Evolutionary conservation across 805 yeast species (phyloP).

Genomic region (Vanderwaltozyma yarrowii): DNA sequence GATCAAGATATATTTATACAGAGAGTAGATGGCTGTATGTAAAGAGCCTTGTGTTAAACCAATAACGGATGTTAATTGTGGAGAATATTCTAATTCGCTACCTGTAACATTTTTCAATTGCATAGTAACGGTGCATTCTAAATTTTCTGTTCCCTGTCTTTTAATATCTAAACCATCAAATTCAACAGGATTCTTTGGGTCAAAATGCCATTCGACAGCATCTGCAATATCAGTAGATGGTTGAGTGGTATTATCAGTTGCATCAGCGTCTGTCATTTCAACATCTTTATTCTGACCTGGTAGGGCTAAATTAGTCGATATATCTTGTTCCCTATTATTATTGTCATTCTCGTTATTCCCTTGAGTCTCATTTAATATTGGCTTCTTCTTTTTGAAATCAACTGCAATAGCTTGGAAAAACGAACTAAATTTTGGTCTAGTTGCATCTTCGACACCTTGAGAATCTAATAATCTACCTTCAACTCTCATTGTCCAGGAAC

Average conservation of each 20-base stretch:
- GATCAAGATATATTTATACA: slow-evolving; percentile 72
- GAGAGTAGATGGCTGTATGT: slow-evolving; percentile 68
- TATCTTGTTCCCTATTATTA: neutral
- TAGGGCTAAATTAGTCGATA: neutral
- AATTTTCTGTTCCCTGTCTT: slow-evolving; percentile 59
- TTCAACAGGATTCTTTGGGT: slow-evolving; percentile 37
- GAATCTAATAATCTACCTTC: slow-evolving; percentile 71
- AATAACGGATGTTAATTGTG: slow-evolving; percentile 55
- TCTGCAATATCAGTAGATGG: slow-evolving; percentile 13
- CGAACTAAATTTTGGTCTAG: slow-evolving; percentile 58
- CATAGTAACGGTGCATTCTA: slow-evolving; percentile 62
- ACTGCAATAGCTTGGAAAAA: slow-evolving; percentile 78
- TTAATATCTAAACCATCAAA: slow-evolving; percentile 89
- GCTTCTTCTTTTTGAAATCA: slow-evolving; percentile 39
- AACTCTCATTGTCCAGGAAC: slow-evolving; percentile 75
- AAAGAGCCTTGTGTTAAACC: slow-evolving; percentile 76
- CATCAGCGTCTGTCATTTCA: neutral
- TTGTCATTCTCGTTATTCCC: neutral
- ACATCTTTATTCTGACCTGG: neutral
- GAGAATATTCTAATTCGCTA: slow-evolving; percentile 47
- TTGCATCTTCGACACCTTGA: slow-evolving; percentile 37
- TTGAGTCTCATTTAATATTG: neutral
- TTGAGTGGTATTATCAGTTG: neutral
- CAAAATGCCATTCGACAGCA: slow-evolving; percentile 84
- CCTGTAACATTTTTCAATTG: slow-evolving; percentile 73